Evolutionary conservation across 164 flowering plant genomes (phyloP), one percentile per base, ranked within the genome.

Genomic region (Buxus sempervirens): DNA sequence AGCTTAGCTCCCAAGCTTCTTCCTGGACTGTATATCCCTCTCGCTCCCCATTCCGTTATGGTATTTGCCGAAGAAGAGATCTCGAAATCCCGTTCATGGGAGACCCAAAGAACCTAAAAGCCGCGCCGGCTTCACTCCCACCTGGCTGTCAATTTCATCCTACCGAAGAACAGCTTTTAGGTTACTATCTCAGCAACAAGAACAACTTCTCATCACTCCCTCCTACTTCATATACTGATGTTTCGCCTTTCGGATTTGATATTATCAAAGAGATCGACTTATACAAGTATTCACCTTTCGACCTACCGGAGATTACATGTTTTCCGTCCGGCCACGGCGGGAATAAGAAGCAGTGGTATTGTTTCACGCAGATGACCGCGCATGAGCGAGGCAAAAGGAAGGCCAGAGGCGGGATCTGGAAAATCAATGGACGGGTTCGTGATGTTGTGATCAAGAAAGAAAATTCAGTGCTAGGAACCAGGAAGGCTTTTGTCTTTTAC

Each of bases 91-190:
- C 57, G 65, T 64, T 54, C 51, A 79, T 79, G 85, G 79, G 56
- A 66, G 78, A 79, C 38, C 80, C 65, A 23, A 61, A 57, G 13
- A 23, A 23, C 24, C 62, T 67, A 4, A 51, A 9, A n/a, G 13
- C 65, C 55, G 4, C 58, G 41, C 25, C 66, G 45, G 16, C 38
- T 20, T 38, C 70, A 1, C 74, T 83, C 0, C 86, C 84, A 5
- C 88, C 86, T 0, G 93, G 90, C 58, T 82, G 76, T 65, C 78
- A 81, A 55, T 88, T 88, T 71, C 68, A 55, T 62, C 92, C 89
- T 0, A 80, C 89, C 16, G 83, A 81, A 1, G 75, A 83, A 15
- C 81, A 84, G 36, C 77, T 86, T 23, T 62, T 86, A 70, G 13
- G 64, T 64, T 67, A 71, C 80, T 88, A 86, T 69, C 83, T 88